Evolutionary conservation across 768 basidiomycete genomes (phyloP).

Genomic region (Mycena amicta): DNA sequence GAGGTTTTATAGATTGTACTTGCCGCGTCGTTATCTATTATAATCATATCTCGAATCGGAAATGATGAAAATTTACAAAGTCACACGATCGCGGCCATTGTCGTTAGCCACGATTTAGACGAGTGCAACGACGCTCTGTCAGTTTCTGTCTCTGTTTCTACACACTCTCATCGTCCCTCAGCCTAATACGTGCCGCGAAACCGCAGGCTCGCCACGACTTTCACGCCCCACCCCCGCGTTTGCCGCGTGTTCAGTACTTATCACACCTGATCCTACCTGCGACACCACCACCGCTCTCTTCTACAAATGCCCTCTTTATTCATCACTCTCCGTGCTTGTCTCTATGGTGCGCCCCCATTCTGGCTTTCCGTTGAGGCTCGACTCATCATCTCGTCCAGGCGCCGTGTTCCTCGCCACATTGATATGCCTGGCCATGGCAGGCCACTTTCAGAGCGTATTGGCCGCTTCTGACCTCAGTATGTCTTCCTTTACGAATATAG

Average conservation of each 20-base stretch:
- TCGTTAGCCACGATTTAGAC: not conserved
- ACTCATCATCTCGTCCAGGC: slow-evolving; percentile 41
- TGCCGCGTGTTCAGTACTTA: slow-evolving; percentile 23
- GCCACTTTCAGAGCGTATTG: slow-evolving; percentile 72
- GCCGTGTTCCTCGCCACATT: slow-evolving; percentile 73
- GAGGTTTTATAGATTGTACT: not conserved
- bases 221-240: slow-evolving; percentile 19
- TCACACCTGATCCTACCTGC: slow-evolving; percentile 10
- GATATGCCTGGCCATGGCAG: slow-evolving; percentile 79
- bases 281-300: slow-evolving; percentile 19
- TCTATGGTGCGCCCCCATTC: slow-evolving; percentile 58
- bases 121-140: not conserved
- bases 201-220: slow-evolving; percentile 18
- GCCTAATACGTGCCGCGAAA: not conserved
- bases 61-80: not conserved
- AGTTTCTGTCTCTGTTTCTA: too few species aligned
- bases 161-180: too few species aligned
- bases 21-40: too few species aligned
- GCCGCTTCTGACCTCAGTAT: slow-evolving; percentile 80
- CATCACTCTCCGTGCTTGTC: slow-evolving; percentile 64
- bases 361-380: slow-evolving; percentile 3
- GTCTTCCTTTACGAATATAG: slow-evolving; percentile 25
- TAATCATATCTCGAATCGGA: not conserved
- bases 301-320: slow-evolving; percentile 66
- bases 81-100: not conserved